Evolutionary conservation across 495 filamentous ascomycete genomes (phyloP).

Genomic region (Neurospora tetraspora): DNA sequence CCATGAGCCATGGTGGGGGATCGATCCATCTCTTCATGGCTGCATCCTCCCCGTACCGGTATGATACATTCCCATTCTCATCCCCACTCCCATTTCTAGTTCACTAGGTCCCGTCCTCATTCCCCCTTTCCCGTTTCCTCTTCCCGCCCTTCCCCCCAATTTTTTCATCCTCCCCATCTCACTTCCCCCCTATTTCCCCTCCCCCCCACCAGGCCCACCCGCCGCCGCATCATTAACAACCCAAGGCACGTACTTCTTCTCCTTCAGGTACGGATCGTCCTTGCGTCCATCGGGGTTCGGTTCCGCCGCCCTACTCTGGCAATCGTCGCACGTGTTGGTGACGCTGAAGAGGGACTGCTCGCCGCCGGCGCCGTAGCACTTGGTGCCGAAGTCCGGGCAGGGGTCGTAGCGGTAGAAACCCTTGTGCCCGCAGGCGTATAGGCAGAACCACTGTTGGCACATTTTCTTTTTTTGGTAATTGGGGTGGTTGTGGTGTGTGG

Average conservation of each 20-base stretch:
- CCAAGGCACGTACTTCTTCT: neutral
- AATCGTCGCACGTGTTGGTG: neutral
- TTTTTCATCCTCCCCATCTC: neutral
- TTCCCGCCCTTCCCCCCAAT: neutral
- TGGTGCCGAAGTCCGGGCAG: slow-evolving; percentile 13
- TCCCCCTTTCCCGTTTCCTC: neutral
- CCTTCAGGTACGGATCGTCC: neutral
- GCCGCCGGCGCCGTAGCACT: slow-evolving; percentile 13
- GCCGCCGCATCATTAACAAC: neutral
- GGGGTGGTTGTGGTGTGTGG: neutral
- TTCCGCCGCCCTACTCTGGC: neutral
- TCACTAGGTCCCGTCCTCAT: neutral
- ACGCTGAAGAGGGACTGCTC: neutral
- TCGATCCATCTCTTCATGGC: no score
- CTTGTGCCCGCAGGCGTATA: slow-evolving; percentile 19
- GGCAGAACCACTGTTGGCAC: slow-evolving; percentile 18
- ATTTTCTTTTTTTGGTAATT: neutral
- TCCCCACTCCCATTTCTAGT: no score
- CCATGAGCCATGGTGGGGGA: no score
- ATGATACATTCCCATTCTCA: no score
- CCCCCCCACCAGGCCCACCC: neutral
- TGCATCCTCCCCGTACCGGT: no score
- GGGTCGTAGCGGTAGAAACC: slow-evolving; percentile 18
- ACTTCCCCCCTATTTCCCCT: neutral
- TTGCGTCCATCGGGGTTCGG: neutral